Evolutionary conservation across 2,329 filamentous ascomycete species (phyloP).

Genomic region (Epichloe typhina): DNA sequence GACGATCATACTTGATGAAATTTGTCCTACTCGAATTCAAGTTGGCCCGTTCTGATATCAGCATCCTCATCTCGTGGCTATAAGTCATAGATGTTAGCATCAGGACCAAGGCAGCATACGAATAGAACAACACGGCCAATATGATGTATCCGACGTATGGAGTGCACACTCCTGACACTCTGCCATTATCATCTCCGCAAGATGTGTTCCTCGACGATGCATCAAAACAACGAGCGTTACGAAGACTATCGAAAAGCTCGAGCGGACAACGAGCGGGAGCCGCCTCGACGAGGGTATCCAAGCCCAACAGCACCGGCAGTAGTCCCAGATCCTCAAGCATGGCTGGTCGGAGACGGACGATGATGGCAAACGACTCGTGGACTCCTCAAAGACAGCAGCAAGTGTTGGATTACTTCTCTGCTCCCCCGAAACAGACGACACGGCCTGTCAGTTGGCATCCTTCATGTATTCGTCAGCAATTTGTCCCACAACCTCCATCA

Average conservation of each 20-base stretch:
- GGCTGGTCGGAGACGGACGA: constrained; percentile 40
- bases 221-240: constrained; percentile 35
- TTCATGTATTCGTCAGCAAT: constrained; percentile 27
- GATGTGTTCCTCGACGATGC: constrained; percentile 37
- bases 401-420: constrained; percentile 23
- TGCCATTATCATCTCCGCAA: constrained; percentile 15
- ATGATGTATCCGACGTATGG: constrained; percentile 20
- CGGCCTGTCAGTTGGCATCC: constrained; percentile 58
- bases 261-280: constrained; percentile 33
- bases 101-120: neutral
- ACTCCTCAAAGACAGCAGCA: constrained; percentile 34
- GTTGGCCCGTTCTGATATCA: no score
- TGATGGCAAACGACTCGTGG: constrained; percentile 35
- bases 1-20: no score
- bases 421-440: constrained; percentile 7
- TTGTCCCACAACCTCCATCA: neutral
- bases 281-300: constrained; percentile 45
- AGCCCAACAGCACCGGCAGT: constrained; percentile 55
- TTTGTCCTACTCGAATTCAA: no score
- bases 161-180: constrained; percentile 13
- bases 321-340: constrained; percentile 46
- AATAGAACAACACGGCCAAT: neutral
- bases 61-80: neutral
- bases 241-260: constrained; percentile 35
- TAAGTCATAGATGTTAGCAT: neutral